These are phyloP conservation scores for Sugiyamaella floridensis DNA, from an alignment of 805 yeast species.

Conservation along the genomic window DNA sequence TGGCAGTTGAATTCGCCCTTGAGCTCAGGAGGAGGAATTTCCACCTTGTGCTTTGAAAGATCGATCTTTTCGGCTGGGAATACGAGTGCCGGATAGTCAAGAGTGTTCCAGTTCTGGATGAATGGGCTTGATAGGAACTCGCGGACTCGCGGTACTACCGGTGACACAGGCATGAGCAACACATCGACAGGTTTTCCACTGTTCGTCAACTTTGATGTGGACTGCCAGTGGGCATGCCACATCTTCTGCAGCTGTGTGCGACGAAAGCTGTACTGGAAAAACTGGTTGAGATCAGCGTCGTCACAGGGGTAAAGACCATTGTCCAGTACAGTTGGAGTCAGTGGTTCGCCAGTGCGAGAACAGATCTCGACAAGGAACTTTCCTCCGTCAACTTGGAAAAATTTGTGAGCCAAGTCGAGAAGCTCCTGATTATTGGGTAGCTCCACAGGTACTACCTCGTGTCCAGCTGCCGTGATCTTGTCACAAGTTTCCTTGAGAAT, in stretches of 20 bases:
- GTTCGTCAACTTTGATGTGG: slow-evolving; percentile 30
- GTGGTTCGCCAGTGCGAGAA: slow-evolving; percentile 64
- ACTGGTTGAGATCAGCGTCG: slow-evolving; percentile 12
- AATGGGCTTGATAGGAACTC: slow-evolving; percentile 7
- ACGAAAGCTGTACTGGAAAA: slow-evolving; percentile 4
- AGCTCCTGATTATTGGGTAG: slow-evolving; percentile 21
- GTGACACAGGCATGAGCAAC: slow-evolving; percentile 40
- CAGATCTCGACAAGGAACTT: slow-evolving; percentile 45
- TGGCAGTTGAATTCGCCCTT: slow-evolving; percentile 3
- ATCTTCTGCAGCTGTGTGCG: slow-evolving; percentile 28
- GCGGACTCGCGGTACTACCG: slow-evolving; percentile 27
- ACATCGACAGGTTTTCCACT: slow-evolving; percentile 43
- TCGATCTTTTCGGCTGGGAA: slow-evolving; percentile 25
- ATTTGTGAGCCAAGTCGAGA: slow-evolving; percentile 23
- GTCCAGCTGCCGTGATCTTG: slow-evolving; percentile 12
- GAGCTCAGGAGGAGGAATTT: slow-evolving; percentile 8
- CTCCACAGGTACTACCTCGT: slow-evolving; percentile 22
- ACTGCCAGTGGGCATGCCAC: slow-evolving; percentile 40
- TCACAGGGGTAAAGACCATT: slow-evolving; percentile 23
- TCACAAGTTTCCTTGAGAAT: slow-evolving; percentile 36
- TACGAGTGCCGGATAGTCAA: slow-evolving; percentile 19
- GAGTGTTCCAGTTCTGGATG: slow-evolving; percentile 14
- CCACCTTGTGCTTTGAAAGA: slow-evolving; percentile 36
- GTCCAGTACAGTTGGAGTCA: slow-evolving; percentile 26
- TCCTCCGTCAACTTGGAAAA: slow-evolving; percentile 54